These are phyloP conservation scores for Candida sp. DNA, from an alignment of 1,139 yeast species.

Conservation along the genomic window DNA sequence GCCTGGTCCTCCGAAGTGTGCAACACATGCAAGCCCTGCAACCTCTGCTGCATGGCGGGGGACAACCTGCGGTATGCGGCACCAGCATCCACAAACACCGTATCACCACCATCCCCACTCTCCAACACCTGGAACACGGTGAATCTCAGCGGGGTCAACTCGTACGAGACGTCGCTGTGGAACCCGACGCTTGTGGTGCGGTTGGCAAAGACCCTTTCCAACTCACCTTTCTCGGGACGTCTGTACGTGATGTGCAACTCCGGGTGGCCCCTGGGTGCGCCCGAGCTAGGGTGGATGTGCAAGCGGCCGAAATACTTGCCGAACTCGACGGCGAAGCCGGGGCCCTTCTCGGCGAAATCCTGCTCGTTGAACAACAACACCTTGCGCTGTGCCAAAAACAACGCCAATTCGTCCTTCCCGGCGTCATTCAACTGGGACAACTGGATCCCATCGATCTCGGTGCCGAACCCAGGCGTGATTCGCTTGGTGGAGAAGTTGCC, in stretches of 20 bases:
- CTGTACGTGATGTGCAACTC: conserved; percentile 34
- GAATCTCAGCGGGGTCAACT: conserved; percentile 33
- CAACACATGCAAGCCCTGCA: conserved; percentile 47
- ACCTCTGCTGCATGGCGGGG: conserved; percentile 28
- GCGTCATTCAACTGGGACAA: conserved; percentile 33
- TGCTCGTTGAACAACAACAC: conserved; percentile 34
- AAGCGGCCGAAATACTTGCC: conserved; percentile 35
- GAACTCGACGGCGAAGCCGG: conserved; percentile 29
- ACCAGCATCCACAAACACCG: conserved; percentile 35
- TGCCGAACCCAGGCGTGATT: conserved; percentile 37
- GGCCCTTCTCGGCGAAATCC: conserved; percentile 35
- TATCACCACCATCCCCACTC: conserved; percentile 39
- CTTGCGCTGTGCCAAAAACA: conserved; percentile 34
- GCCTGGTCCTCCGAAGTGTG: conserved; percentile 76
- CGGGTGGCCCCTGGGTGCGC: conserved; percentile 28
- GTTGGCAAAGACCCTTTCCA: conserved; percentile 22
- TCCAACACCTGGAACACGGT: conserved; percentile 35
- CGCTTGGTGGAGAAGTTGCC: conserved; percentile 17
- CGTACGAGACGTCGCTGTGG: conserved; percentile 39
- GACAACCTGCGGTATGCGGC: conserved; percentile 37
- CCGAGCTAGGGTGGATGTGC: conserved; percentile 35
- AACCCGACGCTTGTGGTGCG: conserved; percentile 22
- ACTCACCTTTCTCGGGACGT: conserved; percentile 28
- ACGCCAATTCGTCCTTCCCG: conserved; percentile 37
- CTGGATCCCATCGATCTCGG: conserved; percentile 35